A percentile compares a stretch with the other conserved stretches of the same genome.
Evolutionary conservation across 306 rosid species (phyloP).

Genomic region (Cicer cuneatum): DNA sequence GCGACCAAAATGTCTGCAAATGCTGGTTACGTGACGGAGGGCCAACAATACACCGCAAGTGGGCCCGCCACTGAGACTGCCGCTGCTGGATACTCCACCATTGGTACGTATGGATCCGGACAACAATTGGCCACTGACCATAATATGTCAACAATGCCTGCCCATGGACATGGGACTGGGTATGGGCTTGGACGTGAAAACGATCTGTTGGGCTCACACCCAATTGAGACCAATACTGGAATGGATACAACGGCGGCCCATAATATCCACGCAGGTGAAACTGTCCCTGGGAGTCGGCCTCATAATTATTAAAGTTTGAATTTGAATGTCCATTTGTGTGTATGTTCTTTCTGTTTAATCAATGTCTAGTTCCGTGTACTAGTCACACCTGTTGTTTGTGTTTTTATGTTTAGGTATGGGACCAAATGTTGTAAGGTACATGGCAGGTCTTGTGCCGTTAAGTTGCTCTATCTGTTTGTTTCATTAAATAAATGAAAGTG

Average conservation of each 20-base stretch:
- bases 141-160: constrained; percentile 49
- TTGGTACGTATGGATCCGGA: constrained; percentile 41
- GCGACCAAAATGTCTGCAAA: constrained; percentile 29
- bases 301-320: background rate
- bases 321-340: constrained; percentile 15
- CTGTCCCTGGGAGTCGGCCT: constrained; percentile 39
- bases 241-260: constrained; percentile 44
- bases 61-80: constrained; percentile 29
- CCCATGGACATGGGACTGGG: constrained; percentile 33
- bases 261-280: constrained; percentile 26
- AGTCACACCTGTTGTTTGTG: background rate
- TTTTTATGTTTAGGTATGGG: background rate
- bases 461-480: constrained; percentile 17
- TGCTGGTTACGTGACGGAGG: background rate
- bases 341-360: background rate
- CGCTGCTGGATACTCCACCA: constrained; percentile 41
- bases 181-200: constrained; percentile 28
- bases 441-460: constrained; percentile 5
- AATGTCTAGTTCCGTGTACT: background rate
- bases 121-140: constrained; percentile 53
- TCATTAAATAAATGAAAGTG: constrained; percentile 20
- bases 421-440: background rate
- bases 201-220: constrained; percentile 47
- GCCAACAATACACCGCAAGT: background rate
- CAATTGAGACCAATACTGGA: constrained; percentile 45